Evolutionary conservation across 2,329 filamentous ascomycete genomes (phyloP).

Genomic region (Phaeosphaeria sp.): DNA sequence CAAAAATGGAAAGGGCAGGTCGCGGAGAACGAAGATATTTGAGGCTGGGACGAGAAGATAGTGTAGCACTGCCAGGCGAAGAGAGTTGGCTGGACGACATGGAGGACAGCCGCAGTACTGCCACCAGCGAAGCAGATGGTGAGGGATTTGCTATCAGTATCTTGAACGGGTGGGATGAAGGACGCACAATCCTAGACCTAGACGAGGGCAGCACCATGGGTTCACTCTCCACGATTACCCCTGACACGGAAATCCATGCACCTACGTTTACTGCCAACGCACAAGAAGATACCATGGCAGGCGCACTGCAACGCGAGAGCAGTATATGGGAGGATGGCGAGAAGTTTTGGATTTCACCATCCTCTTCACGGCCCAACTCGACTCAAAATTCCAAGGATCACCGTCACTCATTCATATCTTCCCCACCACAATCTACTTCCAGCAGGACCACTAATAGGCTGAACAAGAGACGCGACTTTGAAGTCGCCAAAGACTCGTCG

Average conservation of each 20-base stretch:
- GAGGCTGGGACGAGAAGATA: constrained; percentile 49
- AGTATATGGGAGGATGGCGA: constrained; percentile 44
- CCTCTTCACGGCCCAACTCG: constrained; percentile 9
- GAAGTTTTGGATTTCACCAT: constrained; percentile 32
- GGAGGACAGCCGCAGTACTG: constrained; percentile 20
- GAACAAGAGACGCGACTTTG: constrained; percentile 25
- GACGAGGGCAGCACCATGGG: constrained; percentile 5
- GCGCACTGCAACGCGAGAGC: constrained; percentile 15
- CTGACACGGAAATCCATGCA: neutral
- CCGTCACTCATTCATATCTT: constrained; percentile 19
- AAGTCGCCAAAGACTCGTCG: constrained; percentile 26
- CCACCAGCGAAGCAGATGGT: constrained; percentile 28
- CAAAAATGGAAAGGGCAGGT: constrained; percentile 25
- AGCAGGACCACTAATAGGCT: constrained; percentile 4
- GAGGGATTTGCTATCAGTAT: constrained; percentile 26
- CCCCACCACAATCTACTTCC: constrained; percentile 1
- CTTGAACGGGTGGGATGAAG: constrained; percentile 31
- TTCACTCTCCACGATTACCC: constrained; percentile 4
- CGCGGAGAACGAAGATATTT: constrained; percentile 46
- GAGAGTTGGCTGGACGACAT: constrained; percentile 39
- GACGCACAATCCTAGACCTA: constrained; percentile 20
- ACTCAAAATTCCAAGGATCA: constrained; percentile 20
- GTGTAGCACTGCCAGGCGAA: constrained; percentile 33
- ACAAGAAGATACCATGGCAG: neutral
- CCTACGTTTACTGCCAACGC: neutral